A percentile compares a stretch with the other conserved stretches of the same genome.
Conservation (phyloP, 2,329 filamentous ascomycete species). For the Colletotrichum navitas region DNA sequence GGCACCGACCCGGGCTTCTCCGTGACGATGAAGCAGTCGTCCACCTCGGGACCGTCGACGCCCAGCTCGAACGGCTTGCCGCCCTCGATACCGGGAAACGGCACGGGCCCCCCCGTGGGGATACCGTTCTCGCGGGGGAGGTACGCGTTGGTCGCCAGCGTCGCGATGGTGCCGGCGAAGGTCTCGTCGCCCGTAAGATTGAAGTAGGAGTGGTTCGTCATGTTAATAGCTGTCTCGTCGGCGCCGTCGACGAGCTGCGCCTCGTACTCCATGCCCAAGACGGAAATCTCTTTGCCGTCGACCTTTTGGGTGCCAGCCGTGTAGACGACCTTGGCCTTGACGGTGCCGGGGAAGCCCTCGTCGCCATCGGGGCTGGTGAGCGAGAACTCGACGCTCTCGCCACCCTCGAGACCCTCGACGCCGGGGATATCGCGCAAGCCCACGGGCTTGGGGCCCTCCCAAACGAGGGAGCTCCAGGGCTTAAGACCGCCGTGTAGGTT, state of each 20-base stretch:
- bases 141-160: slow-evolving; percentile 73
- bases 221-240: slow-evolving; percentile 90
- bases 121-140: slow-evolving; percentile 84
- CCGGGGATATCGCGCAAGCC: slow-evolving; percentile 64
- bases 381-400: slow-evolving; percentile 75
- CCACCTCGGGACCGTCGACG: slow-evolving; percentile 79
- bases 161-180: slow-evolving; percentile 72
- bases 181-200: slow-evolving; percentile 68
- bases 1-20: slow-evolving; percentile 69
- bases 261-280: slow-evolving; percentile 91
- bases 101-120: slow-evolving; percentile 75
- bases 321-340: slow-evolving; percentile 84
- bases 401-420: slow-evolving; percentile 66
- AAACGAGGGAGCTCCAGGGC: slow-evolving; percentile 87
- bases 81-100: slow-evolving; percentile 74
- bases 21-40: slow-evolving; percentile 90
- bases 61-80: slow-evolving; percentile 79
- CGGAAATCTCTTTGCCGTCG: slow-evolving; percentile 72
- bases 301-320: slow-evolving; percentile 76
- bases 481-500: slow-evolving; percentile 77
- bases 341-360: slow-evolving; percentile 89
- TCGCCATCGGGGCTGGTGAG: slow-evolving; percentile 83
- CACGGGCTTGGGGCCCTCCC: slow-evolving; percentile 76
- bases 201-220: slow-evolving; percentile 95
- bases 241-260: slow-evolving; percentile 79